Base-by-base conservation (phyloP, 2,329 filamentous ascomycete species). In the Curvularia lunata region DNA sequence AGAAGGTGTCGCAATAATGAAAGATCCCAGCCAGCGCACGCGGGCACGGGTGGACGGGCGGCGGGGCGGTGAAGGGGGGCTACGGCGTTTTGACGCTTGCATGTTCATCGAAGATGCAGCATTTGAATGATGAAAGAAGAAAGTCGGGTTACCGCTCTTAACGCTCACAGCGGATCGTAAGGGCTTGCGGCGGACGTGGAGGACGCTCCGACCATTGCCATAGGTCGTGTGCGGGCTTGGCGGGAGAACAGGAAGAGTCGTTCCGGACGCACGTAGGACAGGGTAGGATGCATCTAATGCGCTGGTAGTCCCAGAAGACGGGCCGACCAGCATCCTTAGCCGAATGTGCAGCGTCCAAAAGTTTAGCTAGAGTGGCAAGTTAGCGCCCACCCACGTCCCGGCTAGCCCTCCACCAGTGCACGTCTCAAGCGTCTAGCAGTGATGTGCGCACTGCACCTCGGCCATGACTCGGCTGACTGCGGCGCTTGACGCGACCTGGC, bases 1-100 rank as follows among this genome's bases (percentile, higher is more conserved):
- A 80, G 58, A 88, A 88, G 80, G 82, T 76, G 50, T 63, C 71
- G 53, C 70, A 74, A 63, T 72, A 65, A 46, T 25, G 30, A 23
- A 72, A 62, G 52, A 51, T 40, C 51, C 52, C 52, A 37, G 38
- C 30, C 43, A 48, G 32, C 25, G 27, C 41, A 48, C 41, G 55
- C 59, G 43, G 52, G 40, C 32, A 53, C 34, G 48, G 59, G 52
- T 56, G 52, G 48, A 46, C 56, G 58, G 54, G 63, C 49, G 55
- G 58, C 59, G 25, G 61, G 52, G 64, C 63, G 62, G 63, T 72
- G 64, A 66, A 61, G 61, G 55, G 48, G 32, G 42, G 67, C 62
- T 62, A 54, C 46, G 57, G 40, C 63, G 51, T 43, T 50, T 63
- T 62, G 65, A 54, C 56, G 59, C 54, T 68, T 70, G 62, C 43